These are phyloP conservation scores for Chalciporus sp. DNA, from an alignment of 1,284 basidiomycete genomes.

Conservation along the genomic window DNA sequence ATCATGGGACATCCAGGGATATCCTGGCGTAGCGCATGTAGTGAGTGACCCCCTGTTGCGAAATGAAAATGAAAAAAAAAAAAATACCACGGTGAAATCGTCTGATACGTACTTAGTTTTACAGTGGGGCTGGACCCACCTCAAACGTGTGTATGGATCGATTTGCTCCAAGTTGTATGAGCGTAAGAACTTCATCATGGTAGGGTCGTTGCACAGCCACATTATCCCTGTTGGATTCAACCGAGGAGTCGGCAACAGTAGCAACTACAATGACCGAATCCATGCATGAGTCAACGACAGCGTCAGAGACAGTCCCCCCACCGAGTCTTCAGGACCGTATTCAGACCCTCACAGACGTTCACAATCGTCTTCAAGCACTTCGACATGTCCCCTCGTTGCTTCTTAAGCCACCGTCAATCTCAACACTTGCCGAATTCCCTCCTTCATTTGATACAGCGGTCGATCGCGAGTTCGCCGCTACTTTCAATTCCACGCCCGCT, in stretches of 20 bases:
- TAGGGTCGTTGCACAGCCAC: conserved; percentile 24
- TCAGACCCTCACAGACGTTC: conserved; percentile 48
- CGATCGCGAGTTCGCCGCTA: conserved; percentile 32
- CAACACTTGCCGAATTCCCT: conserved; percentile 27
- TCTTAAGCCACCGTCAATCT: conserved; percentile 36
- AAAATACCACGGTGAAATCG: neutral
- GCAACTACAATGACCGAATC: neutral
- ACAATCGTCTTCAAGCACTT: conserved; percentile 44
- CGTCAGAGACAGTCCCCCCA: conserved; percentile 1
- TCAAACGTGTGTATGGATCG: too few species aligned
- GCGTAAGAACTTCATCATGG: too few species aligned
- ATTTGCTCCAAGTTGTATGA: too few species aligned
- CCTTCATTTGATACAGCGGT: conserved; percentile 32
- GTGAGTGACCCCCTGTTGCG: neutral
- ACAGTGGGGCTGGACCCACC: conserved; percentile 3
- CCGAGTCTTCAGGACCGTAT: conserved; percentile 44
- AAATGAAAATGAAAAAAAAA: neutral
- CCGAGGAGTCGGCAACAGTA: conserved; percentile 10
- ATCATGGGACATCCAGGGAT: neutral
- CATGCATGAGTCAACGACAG: neutral
- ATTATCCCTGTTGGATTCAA: neutral
- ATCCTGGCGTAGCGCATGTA: neutral
- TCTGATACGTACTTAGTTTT: neutral
- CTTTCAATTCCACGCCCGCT: conserved; percentile 27
- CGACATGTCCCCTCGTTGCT: conserved; percentile 47